Evolutionary conservation across 306 rosid species (phyloP).

Genomic region (Alnus glutinosa): DNA sequence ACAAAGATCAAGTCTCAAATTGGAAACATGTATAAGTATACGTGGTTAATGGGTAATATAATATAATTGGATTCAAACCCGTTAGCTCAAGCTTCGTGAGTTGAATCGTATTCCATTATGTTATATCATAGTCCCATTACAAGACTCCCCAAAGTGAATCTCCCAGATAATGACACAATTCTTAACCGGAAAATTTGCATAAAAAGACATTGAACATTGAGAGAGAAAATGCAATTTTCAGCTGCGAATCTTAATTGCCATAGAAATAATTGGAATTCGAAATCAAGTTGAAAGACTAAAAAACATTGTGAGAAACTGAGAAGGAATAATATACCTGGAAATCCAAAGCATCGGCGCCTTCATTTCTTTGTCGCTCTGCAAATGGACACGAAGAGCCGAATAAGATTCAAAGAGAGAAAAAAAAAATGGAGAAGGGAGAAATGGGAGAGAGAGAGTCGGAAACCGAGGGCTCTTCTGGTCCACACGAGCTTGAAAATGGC

Average conservation of each 20-base stretch:
- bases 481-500: constrained; percentile 79
- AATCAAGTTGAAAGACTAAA: not conserved
- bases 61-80: too few relatives aligned
- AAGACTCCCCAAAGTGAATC: too few relatives aligned
- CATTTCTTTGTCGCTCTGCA: constrained; percentile 66
- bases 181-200: not conserved
- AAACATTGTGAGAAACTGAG: not conserved
- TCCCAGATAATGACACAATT: not conserved
- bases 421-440: not conserved
- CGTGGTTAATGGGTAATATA: too few relatives aligned
- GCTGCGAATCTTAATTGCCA: not conserved
- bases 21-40: too few relatives aligned
- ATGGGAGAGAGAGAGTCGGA: not conserved
- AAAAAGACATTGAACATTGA: not conserved
- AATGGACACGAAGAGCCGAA: constrained; percentile 3
- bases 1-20: too few relatives aligned
- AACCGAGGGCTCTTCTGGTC: constrained; percentile 68
- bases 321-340: constrained; percentile 42
- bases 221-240: not conserved
- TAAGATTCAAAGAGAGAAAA: not conserved
- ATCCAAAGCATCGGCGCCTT: constrained; percentile 47
- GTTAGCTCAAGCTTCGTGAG: too few relatives aligned
- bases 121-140: too few relatives aligned
- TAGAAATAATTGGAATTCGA: not conserved
- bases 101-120: too few relatives aligned